Conservation (phyloP, 345 rosid species). For the Arabidopsis suecica region DNA sequence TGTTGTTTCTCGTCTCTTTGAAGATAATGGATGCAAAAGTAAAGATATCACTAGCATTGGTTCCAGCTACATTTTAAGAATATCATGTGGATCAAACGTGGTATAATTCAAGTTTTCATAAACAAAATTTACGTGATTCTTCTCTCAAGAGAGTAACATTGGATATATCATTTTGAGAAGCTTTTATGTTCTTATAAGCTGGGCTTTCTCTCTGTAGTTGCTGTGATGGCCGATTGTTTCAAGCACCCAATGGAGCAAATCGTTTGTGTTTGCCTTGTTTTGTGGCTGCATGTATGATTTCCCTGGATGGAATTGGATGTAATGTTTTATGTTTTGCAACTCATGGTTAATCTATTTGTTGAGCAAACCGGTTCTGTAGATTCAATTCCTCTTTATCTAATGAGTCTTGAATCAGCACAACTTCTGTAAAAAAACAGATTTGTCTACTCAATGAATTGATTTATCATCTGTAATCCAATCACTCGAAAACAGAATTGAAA, state of each 20-base stretch:
- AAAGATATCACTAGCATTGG: conserved; percentile 66
- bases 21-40: conserved; percentile 76
- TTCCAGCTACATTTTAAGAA: conserved; percentile 82
- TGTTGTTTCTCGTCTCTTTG: conserved; percentile 12
- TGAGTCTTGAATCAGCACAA: background rate
- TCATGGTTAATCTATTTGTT: background rate
- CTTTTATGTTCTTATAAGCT: background rate
- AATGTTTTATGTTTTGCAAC: background rate
- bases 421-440: background rate
- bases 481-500: conserved; percentile 25
- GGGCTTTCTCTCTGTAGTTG: background rate
- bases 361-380: background rate
- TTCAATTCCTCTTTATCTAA: background rate
- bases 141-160: background rate
- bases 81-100: conserved; percentile 88
- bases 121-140: background rate
- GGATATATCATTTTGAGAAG: conserved; percentile 1
- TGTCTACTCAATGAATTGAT: background rate
- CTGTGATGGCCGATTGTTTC: background rate
- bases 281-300: background rate
- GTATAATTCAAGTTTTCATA: conserved; percentile 44
- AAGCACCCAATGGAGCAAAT: background rate
- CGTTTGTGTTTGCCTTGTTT: conserved; percentile 1
- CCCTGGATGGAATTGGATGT: background rate
- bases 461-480: conserved; percentile 1